Percentiles rank a stretch among this genome's conserved stretches.
These are phyloP conservation scores for Millerago galiae DNA, from an alignment of 805 yeast genomes.

Conservation along the genomic window DNA sequence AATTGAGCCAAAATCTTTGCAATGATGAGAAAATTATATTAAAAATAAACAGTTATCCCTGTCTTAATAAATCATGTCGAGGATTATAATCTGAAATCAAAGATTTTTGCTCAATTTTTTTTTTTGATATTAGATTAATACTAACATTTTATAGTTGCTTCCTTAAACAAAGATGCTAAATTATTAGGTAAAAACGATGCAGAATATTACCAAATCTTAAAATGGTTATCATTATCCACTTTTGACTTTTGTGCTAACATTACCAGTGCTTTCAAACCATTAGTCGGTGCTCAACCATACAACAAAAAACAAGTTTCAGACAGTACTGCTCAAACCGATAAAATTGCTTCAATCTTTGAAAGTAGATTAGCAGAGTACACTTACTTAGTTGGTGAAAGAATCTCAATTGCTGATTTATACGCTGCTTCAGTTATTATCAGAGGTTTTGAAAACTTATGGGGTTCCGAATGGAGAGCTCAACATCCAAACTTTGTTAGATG, in stretches of 20 bases:
- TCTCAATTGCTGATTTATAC: conserved; percentile 60
- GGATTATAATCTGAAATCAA: conserved; percentile 46
- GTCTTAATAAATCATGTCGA: conserved; percentile 78
- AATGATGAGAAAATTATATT: conserved; percentile 52
- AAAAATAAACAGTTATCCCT: conserved; percentile 70
- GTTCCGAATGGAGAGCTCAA: conserved; percentile 53
- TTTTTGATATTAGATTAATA: not conserved
- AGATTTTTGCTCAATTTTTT: not conserved
- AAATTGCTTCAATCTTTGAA: conserved; percentile 42
- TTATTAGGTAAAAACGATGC: conserved; percentile 60
- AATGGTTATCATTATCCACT: conserved; percentile 76
- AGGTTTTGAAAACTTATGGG: conserved; percentile 55
- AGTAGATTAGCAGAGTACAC: conserved; percentile 52
- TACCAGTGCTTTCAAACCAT: conserved; percentile 49
- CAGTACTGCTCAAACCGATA: conserved; percentile 32
- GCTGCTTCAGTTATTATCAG: conserved; percentile 43
- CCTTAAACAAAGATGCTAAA: conserved; percentile 28
- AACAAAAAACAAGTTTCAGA: conserved; percentile 64
- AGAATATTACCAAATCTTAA: conserved; percentile 55
- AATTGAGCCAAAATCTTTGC: conserved; percentile 9
- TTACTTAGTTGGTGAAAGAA: conserved; percentile 63
- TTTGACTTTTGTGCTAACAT: conserved; percentile 49
- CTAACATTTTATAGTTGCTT: conserved; percentile 24
- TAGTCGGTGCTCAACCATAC: conserved; percentile 63
- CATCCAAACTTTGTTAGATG: conserved; percentile 66